Base-by-base conservation (phyloP, 345 rosid genomes). In the Gossypium anomalum region DNA sequence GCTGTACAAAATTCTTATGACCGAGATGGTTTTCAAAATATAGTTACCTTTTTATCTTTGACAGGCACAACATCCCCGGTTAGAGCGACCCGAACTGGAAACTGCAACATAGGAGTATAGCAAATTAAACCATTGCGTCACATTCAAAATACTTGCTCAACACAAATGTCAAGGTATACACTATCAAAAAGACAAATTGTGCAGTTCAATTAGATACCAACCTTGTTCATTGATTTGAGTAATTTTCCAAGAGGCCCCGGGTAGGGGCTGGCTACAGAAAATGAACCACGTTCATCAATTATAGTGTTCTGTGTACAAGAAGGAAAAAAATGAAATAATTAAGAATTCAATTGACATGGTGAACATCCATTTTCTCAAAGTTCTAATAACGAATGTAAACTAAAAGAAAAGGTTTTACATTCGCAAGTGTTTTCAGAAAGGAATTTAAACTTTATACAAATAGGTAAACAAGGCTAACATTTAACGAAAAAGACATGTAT, bases 261-360 rank as follows among this genome's bases (percentile, higher is more conserved):
- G 80, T 81, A 85, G 10, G 94, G 96, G 78, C 85, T 83, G 22
- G 93, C 53, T 57, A 93, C 81, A 64, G 97, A 83, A 71, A 93
- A 82, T 2, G 98, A 93, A 80, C 88, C 88, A 52, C 96, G 90
- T 70, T 90, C 96, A 82, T 93, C 98, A 53, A 93, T 83, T 71
- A 93, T 77, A 73, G 86, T 79, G 82, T 93, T 93, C 98, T 93
- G 80, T 77, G 78, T 20, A 73, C 65, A 71, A 47, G 45, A 63
- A 67, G 75, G 4, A 13, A 51, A 52, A 34, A 44, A 57, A 49
- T 19, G 27, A 47, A 73, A 67, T n/a, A 57, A 61, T 52, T 45
- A 15, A 67, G 51, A 76, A 38, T 6, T 67, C 14, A 25, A 44
- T 16, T 49, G 9, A 25, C 72, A 69, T 0, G 7, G 60, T 23